A percentile compares a stretch with the other conserved stretches of the same genome.
phyloP scores from a whole-genome alignment of 495 filamentous ascomycete species.

The Copromyces sp. region DNA sequence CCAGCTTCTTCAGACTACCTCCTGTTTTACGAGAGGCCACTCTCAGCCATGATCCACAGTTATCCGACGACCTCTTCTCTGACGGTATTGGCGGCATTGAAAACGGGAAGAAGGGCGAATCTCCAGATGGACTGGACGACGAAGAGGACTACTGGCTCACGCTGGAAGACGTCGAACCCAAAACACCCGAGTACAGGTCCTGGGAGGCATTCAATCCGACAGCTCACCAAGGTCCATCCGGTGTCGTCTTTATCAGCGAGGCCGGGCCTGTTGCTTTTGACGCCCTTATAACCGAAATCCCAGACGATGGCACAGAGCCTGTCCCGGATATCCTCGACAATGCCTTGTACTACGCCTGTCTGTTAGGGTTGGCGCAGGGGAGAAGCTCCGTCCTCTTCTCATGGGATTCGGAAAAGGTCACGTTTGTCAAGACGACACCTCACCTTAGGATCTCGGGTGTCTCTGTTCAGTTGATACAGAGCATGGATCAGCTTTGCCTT shows the following conservation, averaged over 20 bases:
- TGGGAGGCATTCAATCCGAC: slow-evolving; percentile 61
- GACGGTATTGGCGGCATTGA: slow-evolving; percentile 14
- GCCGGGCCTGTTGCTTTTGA: slow-evolving; percentile 65
- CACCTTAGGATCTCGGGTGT: slow-evolving; percentile 59
- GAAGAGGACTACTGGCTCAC: slow-evolving; percentile 48
- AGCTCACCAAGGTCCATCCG: slow-evolving; percentile 15
- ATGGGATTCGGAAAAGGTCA: slow-evolving; percentile 46
- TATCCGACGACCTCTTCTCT: not conserved
- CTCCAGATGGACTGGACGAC: not conserved
- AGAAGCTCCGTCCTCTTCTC: slow-evolving; percentile 70
- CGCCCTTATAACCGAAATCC: slow-evolving; percentile 37
- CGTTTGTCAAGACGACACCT: slow-evolving; percentile 47
- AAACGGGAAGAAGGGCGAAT: slow-evolving; percentile 1
- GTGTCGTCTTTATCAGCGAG: slow-evolving; percentile 61
- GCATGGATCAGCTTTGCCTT: slow-evolving; percentile 47
- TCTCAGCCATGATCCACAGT: not conserved
- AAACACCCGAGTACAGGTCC: slow-evolving; percentile 42
- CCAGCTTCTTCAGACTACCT: slow-evolving; percentile 35
- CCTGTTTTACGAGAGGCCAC: slow-evolving; percentile 18
- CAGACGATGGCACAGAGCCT: not conserved
- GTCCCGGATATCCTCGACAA: slow-evolving; percentile 26
- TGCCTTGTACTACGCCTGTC: slow-evolving; percentile 46
- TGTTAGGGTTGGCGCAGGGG: slow-evolving; percentile 68
- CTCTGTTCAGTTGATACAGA: slow-evolving; percentile 46
- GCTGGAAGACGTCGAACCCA: slow-evolving; percentile 18